phyloP scores from a whole-genome alignment of 768 basidiomycete species.

The Kwoniella sp. region DNA sequence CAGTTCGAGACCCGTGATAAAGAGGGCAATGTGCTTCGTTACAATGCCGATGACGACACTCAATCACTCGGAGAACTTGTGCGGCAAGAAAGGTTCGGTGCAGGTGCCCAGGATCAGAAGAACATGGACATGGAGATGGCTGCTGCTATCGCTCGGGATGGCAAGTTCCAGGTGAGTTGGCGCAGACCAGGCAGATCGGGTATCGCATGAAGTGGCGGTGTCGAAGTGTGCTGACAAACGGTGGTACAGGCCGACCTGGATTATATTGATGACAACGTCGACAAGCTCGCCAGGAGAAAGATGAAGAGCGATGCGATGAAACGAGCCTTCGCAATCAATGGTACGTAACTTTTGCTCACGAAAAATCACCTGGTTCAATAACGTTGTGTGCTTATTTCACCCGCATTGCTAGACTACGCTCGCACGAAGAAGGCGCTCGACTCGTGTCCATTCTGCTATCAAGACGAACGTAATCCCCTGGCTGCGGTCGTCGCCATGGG shows the following conservation, averaged over 20 bases:
- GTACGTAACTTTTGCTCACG: constrained; percentile 60
- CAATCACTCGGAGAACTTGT: constrained; percentile 86
- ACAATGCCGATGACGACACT: constrained; percentile 87
- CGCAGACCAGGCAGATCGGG: neutral
- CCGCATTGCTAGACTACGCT: constrained; percentile 72
- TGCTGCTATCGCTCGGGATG: constrained; percentile 80
- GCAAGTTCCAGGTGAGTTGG: constrained; percentile 72
- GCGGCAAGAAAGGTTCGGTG: constrained; percentile 86
- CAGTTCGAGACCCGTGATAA: constrained; percentile 89
- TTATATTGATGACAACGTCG: constrained; percentile 96
- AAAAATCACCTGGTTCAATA: no score
- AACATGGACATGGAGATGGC: constrained; percentile 88
- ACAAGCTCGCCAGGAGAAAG: constrained; percentile 85
- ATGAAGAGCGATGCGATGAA: constrained; percentile 97
- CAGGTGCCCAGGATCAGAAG: constrained; percentile 87
- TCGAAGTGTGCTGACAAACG: neutral
- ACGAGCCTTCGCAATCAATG: constrained; percentile 92
- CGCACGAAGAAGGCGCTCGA: constrained; percentile 87
- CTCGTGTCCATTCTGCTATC: constrained; percentile 80
- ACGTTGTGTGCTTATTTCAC: neutral
- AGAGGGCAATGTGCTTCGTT: constrained; percentile 84
- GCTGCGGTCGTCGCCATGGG: constrained; percentile 88
- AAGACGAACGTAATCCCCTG: constrained; percentile 85
- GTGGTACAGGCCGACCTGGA: constrained; percentile 73
- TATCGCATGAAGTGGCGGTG: neutral